Evolutionary conservation across 2,329 filamentous ascomycete genomes (phyloP).

Genomic region (Salinomyces thailandicus): DNA sequence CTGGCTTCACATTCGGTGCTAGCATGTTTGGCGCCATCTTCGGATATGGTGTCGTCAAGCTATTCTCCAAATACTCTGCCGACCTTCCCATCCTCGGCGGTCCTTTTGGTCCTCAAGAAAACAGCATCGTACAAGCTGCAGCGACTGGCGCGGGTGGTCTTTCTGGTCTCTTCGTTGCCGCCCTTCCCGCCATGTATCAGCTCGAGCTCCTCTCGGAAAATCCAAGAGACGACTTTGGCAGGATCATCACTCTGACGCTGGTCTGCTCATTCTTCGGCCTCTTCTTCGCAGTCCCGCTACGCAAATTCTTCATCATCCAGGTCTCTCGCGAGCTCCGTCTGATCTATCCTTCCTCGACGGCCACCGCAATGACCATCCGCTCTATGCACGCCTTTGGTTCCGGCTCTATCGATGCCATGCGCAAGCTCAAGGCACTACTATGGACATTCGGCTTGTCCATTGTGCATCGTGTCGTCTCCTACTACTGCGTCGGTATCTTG

Average conservation of each 20-base stretch:
- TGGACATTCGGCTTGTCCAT: slow-evolving; percentile 43
- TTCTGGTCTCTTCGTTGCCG: slow-evolving; percentile 48
- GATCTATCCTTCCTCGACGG: slow-evolving; percentile 50
- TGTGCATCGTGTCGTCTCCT: slow-evolving; percentile 44
- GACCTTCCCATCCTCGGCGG: slow-evolving; percentile 44
- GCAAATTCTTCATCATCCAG: slow-evolving; percentile 59
- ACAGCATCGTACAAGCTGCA: slow-evolving; percentile 51
- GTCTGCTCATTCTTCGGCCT: slow-evolving; percentile 55
- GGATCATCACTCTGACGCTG: slow-evolving; percentile 45
- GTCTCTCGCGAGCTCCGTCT: slow-evolving; percentile 50
- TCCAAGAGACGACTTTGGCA: slow-evolving; percentile 46
- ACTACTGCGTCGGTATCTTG: slow-evolving; percentile 51
- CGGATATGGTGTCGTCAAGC: slow-evolving; percentile 48
- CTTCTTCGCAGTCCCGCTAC: slow-evolving; percentile 49
- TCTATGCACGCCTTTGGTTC: slow-evolving; percentile 49
- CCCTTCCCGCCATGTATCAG: slow-evolving; percentile 51
- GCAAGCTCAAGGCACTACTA: slow-evolving; percentile 47
- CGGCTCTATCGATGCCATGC: slow-evolving; percentile 43
- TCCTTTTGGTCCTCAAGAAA: slow-evolving; percentile 50
- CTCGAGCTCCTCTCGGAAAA: slow-evolving; percentile 38
- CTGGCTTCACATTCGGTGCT: slow-evolving; percentile 36
- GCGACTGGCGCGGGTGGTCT: slow-evolving; percentile 51
- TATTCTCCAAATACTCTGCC: slow-evolving; percentile 38
- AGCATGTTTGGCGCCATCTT: slow-evolving; percentile 39
- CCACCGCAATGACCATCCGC: slow-evolving; percentile 51